Conservation (phyloP, 208 protist species). For the Wallacemonas rigidus region DNA sequence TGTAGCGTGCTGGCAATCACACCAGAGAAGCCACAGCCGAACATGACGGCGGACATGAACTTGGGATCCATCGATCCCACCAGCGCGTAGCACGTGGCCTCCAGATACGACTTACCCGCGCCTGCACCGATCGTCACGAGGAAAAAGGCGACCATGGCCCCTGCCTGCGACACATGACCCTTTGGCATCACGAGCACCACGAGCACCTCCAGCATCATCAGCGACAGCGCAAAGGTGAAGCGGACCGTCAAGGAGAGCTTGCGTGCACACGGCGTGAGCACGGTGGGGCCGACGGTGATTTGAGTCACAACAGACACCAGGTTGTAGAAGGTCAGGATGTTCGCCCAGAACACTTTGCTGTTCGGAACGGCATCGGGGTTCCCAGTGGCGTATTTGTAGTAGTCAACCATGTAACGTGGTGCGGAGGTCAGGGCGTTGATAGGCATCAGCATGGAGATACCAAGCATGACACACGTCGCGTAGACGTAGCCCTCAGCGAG, state of each 20-base stretch:
- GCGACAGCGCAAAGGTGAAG: constrained; percentile 49
- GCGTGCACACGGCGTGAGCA: constrained; percentile 53
- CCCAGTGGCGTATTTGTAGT: constrained; percentile 79
- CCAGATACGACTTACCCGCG: constrained; percentile 78
- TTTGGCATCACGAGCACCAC: constrained; percentile 61
- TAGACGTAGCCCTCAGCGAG: constrained; percentile 68
- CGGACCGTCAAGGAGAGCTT: constrained; percentile 57
- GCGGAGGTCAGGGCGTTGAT: constrained; percentile 87
- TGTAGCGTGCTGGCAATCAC: constrained; percentile 68
- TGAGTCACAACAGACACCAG: constrained; percentile 68
- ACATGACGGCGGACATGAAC: constrained; percentile 90
- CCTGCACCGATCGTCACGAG: constrained; percentile 61
- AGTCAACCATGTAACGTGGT: constrained; percentile 79
- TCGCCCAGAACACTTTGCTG: constrained; percentile 56
- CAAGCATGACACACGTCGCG: constrained; percentile 78
- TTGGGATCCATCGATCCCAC: constrained; percentile 73
- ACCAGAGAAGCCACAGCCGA: constrained; percentile 81
- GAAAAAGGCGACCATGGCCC: constrained; percentile 71
- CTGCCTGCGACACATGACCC: constrained; percentile 40
- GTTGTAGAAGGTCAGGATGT: constrained; percentile 86
- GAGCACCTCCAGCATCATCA: constrained; percentile 74
- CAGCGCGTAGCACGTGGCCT: constrained; percentile 86
- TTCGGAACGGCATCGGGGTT: constrained; percentile 50
- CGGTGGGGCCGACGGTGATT: constrained; percentile 59
- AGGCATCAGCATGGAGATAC: constrained; percentile 86